These are phyloP conservation scores for Cladobotryum protrusum DNA, from an alignment of 2,329 filamentous ascomycete species.

Conservation along the genomic window DNA sequence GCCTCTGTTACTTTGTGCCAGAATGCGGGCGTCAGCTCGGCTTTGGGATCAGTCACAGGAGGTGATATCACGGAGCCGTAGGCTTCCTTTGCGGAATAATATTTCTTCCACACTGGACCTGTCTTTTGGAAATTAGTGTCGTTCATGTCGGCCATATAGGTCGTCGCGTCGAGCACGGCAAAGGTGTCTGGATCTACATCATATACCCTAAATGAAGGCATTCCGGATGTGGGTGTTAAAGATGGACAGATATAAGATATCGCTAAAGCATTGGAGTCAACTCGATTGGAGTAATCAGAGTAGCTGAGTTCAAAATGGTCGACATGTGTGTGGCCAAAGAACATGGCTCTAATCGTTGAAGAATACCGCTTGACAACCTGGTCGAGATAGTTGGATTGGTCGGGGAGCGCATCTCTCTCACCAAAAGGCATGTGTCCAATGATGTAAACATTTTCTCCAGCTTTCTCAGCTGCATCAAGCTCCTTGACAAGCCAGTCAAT, in stretches of 20 bases:
- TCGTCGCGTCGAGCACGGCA: slow-evolving; percentile 46
- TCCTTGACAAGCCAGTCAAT: slow-evolving; percentile 48
- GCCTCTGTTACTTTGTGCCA: slow-evolving; percentile 51
- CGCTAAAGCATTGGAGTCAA: slow-evolving; percentile 29
- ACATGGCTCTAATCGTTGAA: slow-evolving; percentile 48
- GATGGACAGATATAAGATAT: slow-evolving; percentile 50
- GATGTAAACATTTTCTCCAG: slow-evolving; percentile 48
- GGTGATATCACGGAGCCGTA: slow-evolving; percentile 43
- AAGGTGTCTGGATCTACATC: slow-evolving; percentile 53
- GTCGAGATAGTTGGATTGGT: slow-evolving; percentile 47
- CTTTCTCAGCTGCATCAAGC: slow-evolving; percentile 46
- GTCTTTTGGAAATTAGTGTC: slow-evolving; percentile 35
- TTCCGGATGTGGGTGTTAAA: slow-evolving; percentile 48
- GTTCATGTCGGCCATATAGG: slow-evolving; percentile 48
- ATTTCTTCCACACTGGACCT: slow-evolving; percentile 46
- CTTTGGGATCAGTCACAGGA: slow-evolving; percentile 29
- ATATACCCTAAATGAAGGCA: slow-evolving; percentile 53
- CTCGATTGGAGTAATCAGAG: slow-evolving; percentile 32
- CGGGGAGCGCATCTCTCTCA: slow-evolving; percentile 43
- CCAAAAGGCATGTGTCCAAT: slow-evolving; percentile 53
- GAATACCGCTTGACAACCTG: slow-evolving; percentile 48
- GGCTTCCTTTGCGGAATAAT: slow-evolving; percentile 50
- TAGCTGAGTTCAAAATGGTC: slow-evolving; percentile 54
- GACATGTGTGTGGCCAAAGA: slow-evolving; percentile 52
- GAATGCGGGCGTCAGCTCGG: slow-evolving; percentile 49